Evolutionary conservation across 148 eudicot genomes (phyloP).

Genomic region (Camellia sinensis): DNA sequence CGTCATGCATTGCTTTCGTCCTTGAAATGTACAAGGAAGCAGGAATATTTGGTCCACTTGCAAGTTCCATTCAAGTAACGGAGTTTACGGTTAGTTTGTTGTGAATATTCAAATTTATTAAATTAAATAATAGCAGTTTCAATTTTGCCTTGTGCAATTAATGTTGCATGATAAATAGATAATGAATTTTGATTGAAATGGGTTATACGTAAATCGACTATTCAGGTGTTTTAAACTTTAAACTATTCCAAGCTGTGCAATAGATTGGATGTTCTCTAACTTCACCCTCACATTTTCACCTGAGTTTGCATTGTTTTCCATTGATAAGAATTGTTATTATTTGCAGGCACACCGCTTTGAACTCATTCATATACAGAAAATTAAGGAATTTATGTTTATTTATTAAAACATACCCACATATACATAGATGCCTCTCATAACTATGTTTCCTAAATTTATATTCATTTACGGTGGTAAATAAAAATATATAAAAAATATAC

Average conservation of each 20-base stretch:
- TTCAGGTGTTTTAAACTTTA: too few species aligned
- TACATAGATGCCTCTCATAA: too few species aligned
- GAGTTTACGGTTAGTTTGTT: constrained; percentile 80
- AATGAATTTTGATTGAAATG: neutral
- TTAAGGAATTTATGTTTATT: neutral
- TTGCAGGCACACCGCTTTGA: neutral
- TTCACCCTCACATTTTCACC: neutral
- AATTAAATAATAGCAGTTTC: neutral
- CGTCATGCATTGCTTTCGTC: constrained; percentile 84
- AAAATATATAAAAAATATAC: too few species aligned
- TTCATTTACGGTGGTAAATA: too few species aligned
- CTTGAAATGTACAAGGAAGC: constrained; percentile 89
- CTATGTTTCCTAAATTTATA: too few species aligned
- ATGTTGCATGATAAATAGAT: neutral
- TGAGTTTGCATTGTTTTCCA: neutral
- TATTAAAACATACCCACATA: too few species aligned
- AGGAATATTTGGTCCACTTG: constrained; percentile 62
- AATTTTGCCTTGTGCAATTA: neutral
- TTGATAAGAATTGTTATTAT: neutral
- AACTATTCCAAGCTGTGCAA: neutral
- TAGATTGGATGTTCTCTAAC: neutral
- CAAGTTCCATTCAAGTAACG: constrained; percentile 77
- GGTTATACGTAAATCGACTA: neutral
- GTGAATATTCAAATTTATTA: neutral
- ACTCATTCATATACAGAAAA: neutral